Base-by-base conservation (phyloP, 352 stramenopile species). In the Phytophthora litchii region DNA sequence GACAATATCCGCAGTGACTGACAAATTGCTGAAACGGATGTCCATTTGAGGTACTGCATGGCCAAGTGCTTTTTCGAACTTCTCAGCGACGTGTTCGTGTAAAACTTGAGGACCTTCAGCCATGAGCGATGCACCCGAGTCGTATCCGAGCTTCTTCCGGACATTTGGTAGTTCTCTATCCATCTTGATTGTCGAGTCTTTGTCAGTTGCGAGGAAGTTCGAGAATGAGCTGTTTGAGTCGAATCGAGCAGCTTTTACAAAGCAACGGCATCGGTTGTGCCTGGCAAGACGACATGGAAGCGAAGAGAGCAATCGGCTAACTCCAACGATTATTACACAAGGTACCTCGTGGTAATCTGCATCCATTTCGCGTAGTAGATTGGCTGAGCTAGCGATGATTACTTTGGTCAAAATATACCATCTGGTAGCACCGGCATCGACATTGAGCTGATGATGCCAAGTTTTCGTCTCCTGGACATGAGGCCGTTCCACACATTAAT, bases 21-120 rank as follows among this genome's bases (percentile, higher is more conserved):
- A 67, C 49, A 67, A 35, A 36, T 60, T 52, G 46, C 35, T 55
- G 37, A 67, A 57, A 20, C 59, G 67, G 17, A 80, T 65, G 20
- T 80, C 71, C 43, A 75, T 43, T 27, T 64, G 56, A 4, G 67
- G 70, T 6, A 76, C 41, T 4, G 36, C 31, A 20, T 52, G 59
- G 1, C 64, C 69, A 2, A 54, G 35, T 10, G 69, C 43, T 29
- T 48, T 45, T 43, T 74, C 60, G 12, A 57, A 40, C 31, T 55
- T 67, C 17, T 45, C 32, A 10, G 38, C 63, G 29, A 67, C 25
- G 16, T 58, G 48, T 34, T 60, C 61, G 36, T 77, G 59, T 19
- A 71, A 54, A 13, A 45, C 48, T 48, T 73, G 47, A 46, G 40
- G 40, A 1, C 40, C 21, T 27, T 75, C 31, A 37, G 52, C 44